A percentile compares a stretch with the other conserved stretches of the same genome.
phyloP scores from a whole-genome alignment of 225 moss, liverwort and hornwort species.

The Marchantia paleacea region DNA sequence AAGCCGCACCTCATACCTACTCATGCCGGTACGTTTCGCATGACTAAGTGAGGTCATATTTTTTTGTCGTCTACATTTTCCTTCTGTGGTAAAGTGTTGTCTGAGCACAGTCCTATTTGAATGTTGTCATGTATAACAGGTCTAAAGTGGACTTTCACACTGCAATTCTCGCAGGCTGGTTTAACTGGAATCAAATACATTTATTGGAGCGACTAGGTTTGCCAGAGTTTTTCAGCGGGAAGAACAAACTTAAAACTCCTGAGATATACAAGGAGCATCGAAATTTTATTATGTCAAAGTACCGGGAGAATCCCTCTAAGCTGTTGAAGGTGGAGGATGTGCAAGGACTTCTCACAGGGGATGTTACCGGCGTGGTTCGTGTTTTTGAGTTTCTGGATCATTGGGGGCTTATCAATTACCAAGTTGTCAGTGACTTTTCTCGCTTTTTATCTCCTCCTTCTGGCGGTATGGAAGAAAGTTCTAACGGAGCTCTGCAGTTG shows the following conservation, averaged over 20 bases:
- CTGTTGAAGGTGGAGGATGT: slow-evolving; percentile 60
- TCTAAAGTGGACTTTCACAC: slow-evolving; percentile 3
- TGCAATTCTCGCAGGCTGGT: slow-evolving; percentile 70
- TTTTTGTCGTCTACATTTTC: not conserved
- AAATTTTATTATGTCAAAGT: slow-evolving; percentile 70
- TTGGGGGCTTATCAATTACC: slow-evolving; percentile 97
- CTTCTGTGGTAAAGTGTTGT: not conserved
- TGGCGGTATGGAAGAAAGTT: slow-evolving; percentile 54
- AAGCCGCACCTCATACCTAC: slow-evolving; percentile 35
- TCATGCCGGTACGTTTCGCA: slow-evolving; percentile 40
- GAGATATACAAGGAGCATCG: slow-evolving; percentile 70
- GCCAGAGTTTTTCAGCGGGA: slow-evolving; percentile 76
- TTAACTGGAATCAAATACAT: slow-evolving; percentile 81
- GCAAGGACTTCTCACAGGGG: slow-evolving; percentile 66
- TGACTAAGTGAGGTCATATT: not conserved
- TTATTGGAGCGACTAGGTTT: slow-evolving; percentile 73
- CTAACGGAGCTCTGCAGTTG: slow-evolving; percentile 50
- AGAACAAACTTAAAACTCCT: slow-evolving; percentile 58
- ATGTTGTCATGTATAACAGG: not conserved
- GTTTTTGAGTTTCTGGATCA: slow-evolving; percentile 92
- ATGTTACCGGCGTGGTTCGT: slow-evolving; percentile 54
- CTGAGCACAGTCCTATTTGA: not conserved
- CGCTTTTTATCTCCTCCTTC: slow-evolving; percentile 47
- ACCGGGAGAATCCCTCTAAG: slow-evolving; percentile 68
- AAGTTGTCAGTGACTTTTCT: slow-evolving; percentile 64